Percentiles rank a stretch among this genome's conserved stretches.
phyloP scores from a whole-genome alignment of 1,139 yeast genomes.

The Maudiozyma humilis region DNA sequence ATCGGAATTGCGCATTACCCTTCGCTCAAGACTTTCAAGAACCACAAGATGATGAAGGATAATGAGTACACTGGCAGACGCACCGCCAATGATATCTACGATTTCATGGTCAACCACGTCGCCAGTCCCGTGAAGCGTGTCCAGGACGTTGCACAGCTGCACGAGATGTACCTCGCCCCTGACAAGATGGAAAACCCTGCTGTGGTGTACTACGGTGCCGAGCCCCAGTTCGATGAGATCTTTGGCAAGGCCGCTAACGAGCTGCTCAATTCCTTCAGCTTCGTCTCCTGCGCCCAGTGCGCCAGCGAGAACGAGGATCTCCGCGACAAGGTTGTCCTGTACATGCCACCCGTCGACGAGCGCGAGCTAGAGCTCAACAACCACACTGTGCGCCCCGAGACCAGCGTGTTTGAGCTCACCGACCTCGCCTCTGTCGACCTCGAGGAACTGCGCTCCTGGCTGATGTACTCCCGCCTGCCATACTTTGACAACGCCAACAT shows the following conservation, averaged over 20 bases:
- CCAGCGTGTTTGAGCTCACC: background rate
- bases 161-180: conserved; percentile 23
- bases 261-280: conserved; percentile 15
- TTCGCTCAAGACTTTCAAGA: conserved; percentile 76
- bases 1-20: conserved; percentile 85
- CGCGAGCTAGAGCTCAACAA: conserved; percentile 1
- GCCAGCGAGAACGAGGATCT: too few species aligned
- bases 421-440: conserved; percentile 1
- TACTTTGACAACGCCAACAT: conserved; percentile 84
- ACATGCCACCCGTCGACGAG: conserved; percentile 12
- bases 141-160: conserved; percentile 44
- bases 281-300: too few species aligned
- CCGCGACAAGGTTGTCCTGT: conserved; percentile 9
- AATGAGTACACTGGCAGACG: conserved; percentile 76
- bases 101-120: conserved; percentile 75
- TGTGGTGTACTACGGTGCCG: conserved; percentile 22
- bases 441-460: conserved; percentile 10
- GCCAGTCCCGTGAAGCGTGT: conserved; percentile 66
- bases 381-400: conserved; percentile 1
- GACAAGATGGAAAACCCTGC: conserved; percentile 13
- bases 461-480: conserved; percentile 46
- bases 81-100: conserved; percentile 63
- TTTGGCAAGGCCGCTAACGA: conserved; percentile 25
- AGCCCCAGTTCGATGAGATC: conserved; percentile 18
- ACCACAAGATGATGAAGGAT: conserved; percentile 39